phyloP scores from a whole-genome alignment of 176 grass and related monocot species.

The Rhipidocladum racemiflorum region DNA sequence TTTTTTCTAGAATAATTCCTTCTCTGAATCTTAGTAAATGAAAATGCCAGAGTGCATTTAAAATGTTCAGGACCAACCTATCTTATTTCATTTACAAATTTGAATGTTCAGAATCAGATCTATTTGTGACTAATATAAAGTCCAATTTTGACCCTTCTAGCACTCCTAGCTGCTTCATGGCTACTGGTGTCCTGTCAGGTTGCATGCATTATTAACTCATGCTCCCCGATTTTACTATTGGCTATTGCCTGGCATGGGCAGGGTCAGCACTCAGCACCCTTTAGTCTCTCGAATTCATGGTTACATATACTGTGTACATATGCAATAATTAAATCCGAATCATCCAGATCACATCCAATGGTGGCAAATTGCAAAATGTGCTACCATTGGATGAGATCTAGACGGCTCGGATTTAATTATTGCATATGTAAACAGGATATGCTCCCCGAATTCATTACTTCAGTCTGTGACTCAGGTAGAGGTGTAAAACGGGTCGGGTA shows the following conservation, averaged over 20 bases:
- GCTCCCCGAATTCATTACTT: slow-evolving; percentile 24
- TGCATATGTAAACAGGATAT: too few species aligned
- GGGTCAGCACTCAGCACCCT: background rate
- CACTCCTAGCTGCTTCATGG: background rate
- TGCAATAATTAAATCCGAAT: too few species aligned
- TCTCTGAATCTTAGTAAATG: background rate
- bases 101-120: slow-evolving; percentile 17
- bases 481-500: too few species aligned
- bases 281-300: slow-evolving; percentile 16
- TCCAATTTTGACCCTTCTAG: background rate
- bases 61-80: background rate
- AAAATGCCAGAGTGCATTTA: background rate
- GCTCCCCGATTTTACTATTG: slow-evolving; percentile 8
- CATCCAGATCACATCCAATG: too few species aligned
- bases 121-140: background rate
- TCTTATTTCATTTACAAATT: background rate
- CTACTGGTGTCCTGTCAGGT: background rate
- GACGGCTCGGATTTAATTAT: too few species aligned
- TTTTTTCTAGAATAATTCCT: background rate
- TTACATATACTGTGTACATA: too few species aligned
- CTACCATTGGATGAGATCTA: too few species aligned
- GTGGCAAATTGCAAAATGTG: too few species aligned
- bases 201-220: slow-evolving; percentile 29
- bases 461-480: too few species aligned
- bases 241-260: background rate